Conservation (phyloP, 176 grass and related monocot genomes). For the Carex kokanica region DNA sequence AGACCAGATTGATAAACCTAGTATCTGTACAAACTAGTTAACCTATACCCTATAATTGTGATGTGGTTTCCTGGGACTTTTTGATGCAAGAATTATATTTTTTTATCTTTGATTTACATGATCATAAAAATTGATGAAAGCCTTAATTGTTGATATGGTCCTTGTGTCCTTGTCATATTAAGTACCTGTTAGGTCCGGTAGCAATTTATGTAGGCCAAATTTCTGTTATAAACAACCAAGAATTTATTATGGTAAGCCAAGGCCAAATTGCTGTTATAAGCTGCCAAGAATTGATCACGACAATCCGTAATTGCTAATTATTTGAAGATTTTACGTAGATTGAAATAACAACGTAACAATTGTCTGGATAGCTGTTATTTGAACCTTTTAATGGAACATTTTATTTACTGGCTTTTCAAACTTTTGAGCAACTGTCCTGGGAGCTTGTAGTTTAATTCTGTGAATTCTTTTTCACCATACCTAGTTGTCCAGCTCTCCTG, state of each 20-base stretch:
- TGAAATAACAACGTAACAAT: not conserved
- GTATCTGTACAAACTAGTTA: not conserved
- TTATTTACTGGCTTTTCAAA: not conserved
- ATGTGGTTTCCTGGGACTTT: not conserved
- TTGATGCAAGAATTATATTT: not conserved
- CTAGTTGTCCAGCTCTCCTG: not conserved
- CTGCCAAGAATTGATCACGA: not conserved
- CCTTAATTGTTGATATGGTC: not conserved
- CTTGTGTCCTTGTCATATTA: not conserved
- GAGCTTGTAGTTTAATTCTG: not conserved
- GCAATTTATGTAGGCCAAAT: not conserved
- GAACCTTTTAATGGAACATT: not conserved
- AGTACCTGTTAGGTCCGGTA: not conserved
- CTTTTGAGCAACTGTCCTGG: not conserved
- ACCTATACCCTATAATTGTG: not conserved
- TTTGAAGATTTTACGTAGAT: not conserved
- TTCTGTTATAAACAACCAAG: not conserved
- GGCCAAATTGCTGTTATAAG: not conserved
- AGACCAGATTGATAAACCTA: not conserved
- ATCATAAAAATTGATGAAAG: not conserved
- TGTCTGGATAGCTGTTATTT: not conserved
- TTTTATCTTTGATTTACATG: not conserved
- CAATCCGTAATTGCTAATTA: not conserved
- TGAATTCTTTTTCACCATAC: not conserved
- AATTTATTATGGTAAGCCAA: not conserved